Conservation (phyloP, 169 alveolate genomes). For the Blepharisma undulans region DNA sequence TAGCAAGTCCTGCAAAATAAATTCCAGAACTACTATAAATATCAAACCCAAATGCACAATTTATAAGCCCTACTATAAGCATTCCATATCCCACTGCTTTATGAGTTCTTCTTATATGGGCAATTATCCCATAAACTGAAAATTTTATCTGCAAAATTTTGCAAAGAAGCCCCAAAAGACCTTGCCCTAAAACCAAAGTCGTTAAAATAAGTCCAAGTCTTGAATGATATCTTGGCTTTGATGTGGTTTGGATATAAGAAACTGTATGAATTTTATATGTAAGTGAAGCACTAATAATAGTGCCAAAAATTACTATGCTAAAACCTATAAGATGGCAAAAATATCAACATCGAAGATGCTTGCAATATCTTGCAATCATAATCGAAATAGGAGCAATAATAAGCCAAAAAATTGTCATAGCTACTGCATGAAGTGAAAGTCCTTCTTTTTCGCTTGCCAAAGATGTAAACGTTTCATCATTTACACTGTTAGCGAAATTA, state of each 20-base stretch:
- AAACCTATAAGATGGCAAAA: background rate
- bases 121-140: background rate
- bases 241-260: background rate
- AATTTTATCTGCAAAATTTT: background rate
- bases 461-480: background rate
- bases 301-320: background rate
- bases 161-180: background rate
- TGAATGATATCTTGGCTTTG: background rate
- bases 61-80: background rate
- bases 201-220: background rate
- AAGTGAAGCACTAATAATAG: background rate
- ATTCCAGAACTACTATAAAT: background rate
- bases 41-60: background rate
- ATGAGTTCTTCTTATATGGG: background rate
- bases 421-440: background rate
- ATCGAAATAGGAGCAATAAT: conserved; percentile 14
- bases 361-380: background rate
- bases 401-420: background rate
- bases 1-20: background rate
- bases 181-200: background rate
- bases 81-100: conserved; percentile 13
- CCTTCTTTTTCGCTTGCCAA: background rate
- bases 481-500: background rate
- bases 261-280: background rate
- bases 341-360: background rate